phyloP scores from a whole-genome alignment of 176 grass and related monocot species.

The Raddia distichophylla region DNA sequence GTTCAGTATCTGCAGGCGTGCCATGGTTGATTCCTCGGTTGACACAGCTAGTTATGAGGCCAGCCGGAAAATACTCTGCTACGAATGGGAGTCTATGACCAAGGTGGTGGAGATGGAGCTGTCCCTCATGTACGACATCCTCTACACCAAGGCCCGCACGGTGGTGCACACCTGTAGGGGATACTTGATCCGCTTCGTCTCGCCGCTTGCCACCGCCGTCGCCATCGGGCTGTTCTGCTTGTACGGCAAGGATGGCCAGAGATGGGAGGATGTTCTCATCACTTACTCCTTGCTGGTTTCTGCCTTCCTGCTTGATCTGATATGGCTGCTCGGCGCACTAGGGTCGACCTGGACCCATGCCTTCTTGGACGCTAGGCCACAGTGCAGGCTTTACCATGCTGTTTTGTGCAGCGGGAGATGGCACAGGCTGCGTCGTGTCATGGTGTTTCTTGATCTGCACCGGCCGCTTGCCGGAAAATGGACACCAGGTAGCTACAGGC shows the following conservation, averaged over 20 bases:
- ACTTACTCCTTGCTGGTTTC: constrained; percentile 52
- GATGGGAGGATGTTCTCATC: constrained; percentile 41
- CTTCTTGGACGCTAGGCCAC: background rate
- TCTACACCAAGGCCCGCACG: constrained; percentile 59
- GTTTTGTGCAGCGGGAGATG: background rate
- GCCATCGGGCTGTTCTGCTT: constrained; percentile 21
- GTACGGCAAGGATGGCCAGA: constrained; percentile 17
- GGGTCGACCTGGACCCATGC: constrained; percentile 32
- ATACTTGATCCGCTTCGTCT: too few relatives aligned
- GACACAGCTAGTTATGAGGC: too few relatives aligned
- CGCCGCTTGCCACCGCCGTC: constrained; percentile 11
- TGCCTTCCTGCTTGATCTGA: constrained; percentile 46
- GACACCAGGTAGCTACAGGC: constrained; percentile 17
- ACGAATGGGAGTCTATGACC: background rate
- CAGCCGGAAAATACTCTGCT: background rate
- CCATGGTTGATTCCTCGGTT: too few relatives aligned
- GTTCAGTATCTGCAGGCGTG: too few relatives aligned
- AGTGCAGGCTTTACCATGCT: background rate
- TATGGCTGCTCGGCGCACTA: constrained; percentile 21
- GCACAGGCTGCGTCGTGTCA: background rate
- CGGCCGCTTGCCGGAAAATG: too few relatives aligned
- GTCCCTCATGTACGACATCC: constrained; percentile 49
- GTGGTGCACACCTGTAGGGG: background rate
- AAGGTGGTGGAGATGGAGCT: constrained; percentile 29
- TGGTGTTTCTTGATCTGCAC: background rate